phyloP scores from a whole-genome alignment of 2,329 filamentous ascomycete genomes.

The Mycosphaerella arachidis region DNA sequence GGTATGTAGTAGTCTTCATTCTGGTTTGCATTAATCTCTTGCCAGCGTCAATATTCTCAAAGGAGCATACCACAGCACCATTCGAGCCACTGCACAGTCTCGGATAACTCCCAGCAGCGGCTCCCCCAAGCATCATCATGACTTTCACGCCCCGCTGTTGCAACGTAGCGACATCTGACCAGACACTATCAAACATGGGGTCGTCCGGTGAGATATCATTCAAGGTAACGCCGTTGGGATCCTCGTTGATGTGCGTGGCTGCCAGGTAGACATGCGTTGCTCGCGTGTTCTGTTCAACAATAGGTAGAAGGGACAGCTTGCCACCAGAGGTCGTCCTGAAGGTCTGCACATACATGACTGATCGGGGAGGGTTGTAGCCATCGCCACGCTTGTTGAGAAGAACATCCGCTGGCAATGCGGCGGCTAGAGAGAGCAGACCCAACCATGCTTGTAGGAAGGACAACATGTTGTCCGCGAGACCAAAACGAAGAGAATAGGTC shows the following conservation, averaged over 20 bases:
- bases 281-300: constrained; percentile 24
- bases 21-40: constrained; percentile 7
- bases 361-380: constrained; percentile 15
- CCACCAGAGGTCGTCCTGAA: constrained; percentile 22
- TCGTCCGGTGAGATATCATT: constrained; percentile 27
- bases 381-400: constrained; percentile 11
- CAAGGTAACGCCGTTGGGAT: constrained; percentile 24
- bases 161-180: constrained; percentile 25
- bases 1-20: constrained; percentile 26
- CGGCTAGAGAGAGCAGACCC: constrained; percentile 11
- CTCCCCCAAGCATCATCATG: constrained; percentile 32
- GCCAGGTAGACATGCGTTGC: constrained; percentile 29
- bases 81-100: constrained; percentile 23
- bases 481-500: not conserved
- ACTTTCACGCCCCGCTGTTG: constrained; percentile 29
- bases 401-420: constrained; percentile 7
- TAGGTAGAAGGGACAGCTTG: constrained; percentile 25
- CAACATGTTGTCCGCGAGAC: constrained; percentile 8
- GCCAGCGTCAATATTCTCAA: not conserved
- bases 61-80: constrained; percentile 14
- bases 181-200: constrained; percentile 21
- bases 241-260: constrained; percentile 28
- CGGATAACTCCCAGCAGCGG: constrained; percentile 26
- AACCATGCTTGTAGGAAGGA: constrained; percentile 8
- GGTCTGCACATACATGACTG: constrained; percentile 28